These are phyloP conservation scores for Phytopythium helicoides DNA, from an alignment of 352 stramenopile genomes.

Conservation along the genomic window DNA sequence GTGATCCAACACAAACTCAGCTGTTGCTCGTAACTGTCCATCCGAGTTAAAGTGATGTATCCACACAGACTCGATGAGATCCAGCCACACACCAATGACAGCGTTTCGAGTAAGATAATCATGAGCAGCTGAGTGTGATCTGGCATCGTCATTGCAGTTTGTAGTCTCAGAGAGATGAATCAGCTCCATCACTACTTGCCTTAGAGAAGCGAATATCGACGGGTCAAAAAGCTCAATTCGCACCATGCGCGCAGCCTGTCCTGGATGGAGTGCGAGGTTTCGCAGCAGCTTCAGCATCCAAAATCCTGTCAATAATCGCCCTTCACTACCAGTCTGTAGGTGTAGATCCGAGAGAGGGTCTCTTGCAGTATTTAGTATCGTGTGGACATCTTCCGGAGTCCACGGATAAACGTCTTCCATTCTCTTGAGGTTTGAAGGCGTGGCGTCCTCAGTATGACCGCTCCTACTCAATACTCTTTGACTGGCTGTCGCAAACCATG, in stretches of 20 bases:
- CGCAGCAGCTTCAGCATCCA: slow-evolving; percentile 36
- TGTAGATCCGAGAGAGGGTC: neutral
- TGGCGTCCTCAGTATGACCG: neutral
- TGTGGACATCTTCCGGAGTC: slow-evolving; percentile 9
- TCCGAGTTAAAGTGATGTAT: slow-evolving; percentile 29
- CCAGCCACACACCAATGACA: slow-evolving; percentile 18
- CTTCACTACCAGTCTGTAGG: neutral
- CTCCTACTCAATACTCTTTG: neutral
- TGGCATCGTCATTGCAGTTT: neutral
- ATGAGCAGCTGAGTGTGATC: neutral
- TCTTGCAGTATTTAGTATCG: slow-evolving; percentile 10
- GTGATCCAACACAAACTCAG: slow-evolving; percentile 12
- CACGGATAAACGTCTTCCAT: slow-evolving; percentile 9
- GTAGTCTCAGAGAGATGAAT: neutral
- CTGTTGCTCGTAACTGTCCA: slow-evolving; percentile 17
- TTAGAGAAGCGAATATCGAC: neutral
- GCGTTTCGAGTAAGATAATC: neutral
- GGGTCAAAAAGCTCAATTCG: slow-evolving; percentile 1
- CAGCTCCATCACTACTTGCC: neutral
- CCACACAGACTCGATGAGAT: slow-evolving; percentile 30
- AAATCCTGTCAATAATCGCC: slow-evolving; percentile 11
- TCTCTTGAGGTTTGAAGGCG: too few relatives aligned
- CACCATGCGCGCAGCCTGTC: slow-evolving; percentile 1
- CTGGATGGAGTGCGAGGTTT: slow-evolving; percentile 19
- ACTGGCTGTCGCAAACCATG: slow-evolving; percentile 1